Evolutionary conservation across 176 grass and related monocot species (phyloP), one percentile per base, ranked within the genome.

Genomic region (Oryza australiensis): DNA sequence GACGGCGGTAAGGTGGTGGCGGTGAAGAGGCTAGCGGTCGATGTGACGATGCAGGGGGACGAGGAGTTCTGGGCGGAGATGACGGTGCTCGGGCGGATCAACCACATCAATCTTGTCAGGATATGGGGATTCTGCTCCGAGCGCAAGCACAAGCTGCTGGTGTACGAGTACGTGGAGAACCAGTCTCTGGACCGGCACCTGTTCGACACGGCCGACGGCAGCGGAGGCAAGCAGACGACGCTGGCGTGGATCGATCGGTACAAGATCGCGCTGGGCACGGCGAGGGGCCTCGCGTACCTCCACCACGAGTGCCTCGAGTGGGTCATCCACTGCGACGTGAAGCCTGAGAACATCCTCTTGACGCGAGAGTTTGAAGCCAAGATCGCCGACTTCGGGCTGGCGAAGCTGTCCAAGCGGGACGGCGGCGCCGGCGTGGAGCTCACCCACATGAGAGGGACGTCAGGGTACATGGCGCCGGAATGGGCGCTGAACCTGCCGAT

Each of bases 231-330:
- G 49, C 1, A 1, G 55, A 24, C 27, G n/a, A 73, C 53, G 20
- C 73, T 93, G 2, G 60, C 83, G 0, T 88, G 92, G 92, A 82
- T 43, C 9, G 55, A 90, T 40, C 73, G 93, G 26, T 92, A 77
- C 75, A 88, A 77, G 71, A 86, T 95, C 23, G 93, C 88, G 15
- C 9, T 92, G 28, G 93, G 93, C 55, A 45, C 62, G 5, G 93
- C 93, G 7, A 85, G 80, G 32, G 93, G 93, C 1, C 69, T 95
- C 3, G 90, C 87, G 1, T 95, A 95, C 81, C 90, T 95, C 12
- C 93, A 95, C 76, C 85, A 92, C 23, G 93, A 92, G 49, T 95
- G 93, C 49, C 80, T 92, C 14, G 93, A 95, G 62, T 95, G 93
- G 93, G 70, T 95, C 12, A 84, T 95, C 67, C 93, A 95, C 70